Conservation (phyloP, 202 grass and related monocot genomes). For the Tripidium arundinaceum region DNA sequence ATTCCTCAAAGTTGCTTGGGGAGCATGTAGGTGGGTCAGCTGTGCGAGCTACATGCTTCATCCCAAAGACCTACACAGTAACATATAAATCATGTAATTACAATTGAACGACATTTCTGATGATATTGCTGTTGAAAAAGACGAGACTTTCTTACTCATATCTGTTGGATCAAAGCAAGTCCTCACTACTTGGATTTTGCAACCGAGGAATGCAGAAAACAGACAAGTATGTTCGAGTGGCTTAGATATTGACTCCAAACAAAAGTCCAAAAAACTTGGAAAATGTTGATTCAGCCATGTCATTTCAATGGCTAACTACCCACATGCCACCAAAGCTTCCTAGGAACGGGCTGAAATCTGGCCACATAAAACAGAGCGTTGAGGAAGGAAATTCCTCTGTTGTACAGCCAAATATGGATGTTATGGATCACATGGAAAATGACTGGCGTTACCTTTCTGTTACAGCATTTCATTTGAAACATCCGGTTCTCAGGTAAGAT, state of each 20-base stretch:
- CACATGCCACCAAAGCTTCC: slow-evolving; percentile 67
- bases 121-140: slow-evolving; percentile 25
- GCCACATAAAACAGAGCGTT: slow-evolving; percentile 23
- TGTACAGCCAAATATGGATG: slow-evolving; percentile 24
- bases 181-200: slow-evolving; percentile 84
- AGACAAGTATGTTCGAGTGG: slow-evolving; percentile 2
- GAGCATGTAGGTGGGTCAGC: slow-evolving; percentile 97
- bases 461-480: slow-evolving; percentile 87
- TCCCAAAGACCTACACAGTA: slow-evolving; percentile 46
- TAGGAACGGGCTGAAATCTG: slow-evolving; percentile 22
- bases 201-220: slow-evolving; percentile 27
- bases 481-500: slow-evolving; percentile 54
- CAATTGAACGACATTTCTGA: slow-evolving; percentile 1
- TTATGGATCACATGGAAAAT: slow-evolving; percentile 63
- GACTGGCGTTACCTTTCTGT: slow-evolving; percentile 98
- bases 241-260: slow-evolving; percentile 21
- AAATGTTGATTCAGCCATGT: slow-evolving; percentile 23
- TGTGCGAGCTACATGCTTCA: slow-evolving; percentile 81
- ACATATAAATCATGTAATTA: slow-evolving; percentile 28
- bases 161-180: slow-evolving; percentile 98
- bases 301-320: slow-evolving; percentile 93
- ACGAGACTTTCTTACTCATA: slow-evolving; percentile 59
- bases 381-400: slow-evolving; percentile 32
- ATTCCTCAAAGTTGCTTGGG: slow-evolving; percentile 77
- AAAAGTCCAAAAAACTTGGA: slow-evolving; percentile 23